Evolutionary conservation across 192 early-diverging fungal species (phyloP), one percentile per base, ranked within the genome.

Genomic region (Coemansia biformis): DNA sequence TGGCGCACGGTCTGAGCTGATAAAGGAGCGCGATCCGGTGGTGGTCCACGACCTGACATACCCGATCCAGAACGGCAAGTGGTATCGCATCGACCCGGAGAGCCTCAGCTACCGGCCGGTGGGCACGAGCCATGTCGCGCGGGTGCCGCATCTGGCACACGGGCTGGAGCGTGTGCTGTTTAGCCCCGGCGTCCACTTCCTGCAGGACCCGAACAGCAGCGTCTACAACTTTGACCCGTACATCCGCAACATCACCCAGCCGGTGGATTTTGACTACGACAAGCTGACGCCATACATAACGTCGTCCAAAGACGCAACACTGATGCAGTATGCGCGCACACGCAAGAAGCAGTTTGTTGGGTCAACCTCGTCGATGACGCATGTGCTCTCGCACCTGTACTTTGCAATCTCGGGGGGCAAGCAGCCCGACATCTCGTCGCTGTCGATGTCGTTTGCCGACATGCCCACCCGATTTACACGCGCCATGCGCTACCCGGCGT

Each of bases 321-420:
- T 89, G 24, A 57, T 74, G 15, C 48, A 62, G 0, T 63, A 82
- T 54, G 81, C 89, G 0, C 60, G 57, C 16, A 19, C 56, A 3
- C 53, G 75, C 31, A 65, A 75, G 0, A 54, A 59, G 46, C 71
- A 63, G 45, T 96, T 86, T 75, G 73, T 81, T 17, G 85, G 89
- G 13, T 93, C 91, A n/a, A 96, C 93, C 2, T 93, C 91, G 13
- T 93, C 90, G 4, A 84, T 91, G 55, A 86, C 87, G 17, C 61
- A 79, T 12, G 55, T 84, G 2, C 57, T 96, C 3, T 80, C 88
- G 3, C 86, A 93, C 15, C 57, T 90, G 38, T 89, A 88, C 46
- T 86, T 85, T 54, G 53, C 78, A 29, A 66, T 93, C 16, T 84
- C 89, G 2, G 70, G 74, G 8, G 73, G 81, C 38, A 79, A 75